Conservation (phyloP, 2,329 filamentous ascomycete genomes). For the Paraphaeosphaeria minitans region DNA sequence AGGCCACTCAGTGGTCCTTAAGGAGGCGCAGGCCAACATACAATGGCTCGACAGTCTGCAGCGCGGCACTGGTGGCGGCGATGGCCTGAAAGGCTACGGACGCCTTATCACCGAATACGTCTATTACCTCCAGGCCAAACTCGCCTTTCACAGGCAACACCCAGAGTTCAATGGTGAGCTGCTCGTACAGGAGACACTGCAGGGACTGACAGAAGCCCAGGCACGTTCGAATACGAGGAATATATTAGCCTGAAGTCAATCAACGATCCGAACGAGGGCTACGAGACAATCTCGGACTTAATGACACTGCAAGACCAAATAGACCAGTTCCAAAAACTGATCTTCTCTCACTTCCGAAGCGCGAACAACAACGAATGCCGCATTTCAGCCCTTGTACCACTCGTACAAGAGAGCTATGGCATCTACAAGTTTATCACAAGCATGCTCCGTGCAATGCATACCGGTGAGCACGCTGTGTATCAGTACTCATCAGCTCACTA, state of each 20-base stretch:
- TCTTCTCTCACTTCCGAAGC: slow-evolving; percentile 93
- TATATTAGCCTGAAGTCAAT: slow-evolving; percentile 98
- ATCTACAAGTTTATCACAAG: slow-evolving; percentile 99
- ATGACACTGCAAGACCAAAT: slow-evolving; percentile 98
- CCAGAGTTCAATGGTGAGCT: slow-evolving; percentile 88
- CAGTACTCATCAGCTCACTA: slow-evolving; percentile 8
- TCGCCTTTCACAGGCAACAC: slow-evolving; percentile 95
- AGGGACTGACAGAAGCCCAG: slow-evolving; percentile 43
- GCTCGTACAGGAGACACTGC: background rate
- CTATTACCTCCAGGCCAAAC: slow-evolving; percentile 90
- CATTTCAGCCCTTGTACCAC: slow-evolving; percentile 88
- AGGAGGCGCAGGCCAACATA: slow-evolving; percentile 86
- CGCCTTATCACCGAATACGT: slow-evolving; percentile 97
- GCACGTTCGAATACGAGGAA: slow-evolving; percentile 96
- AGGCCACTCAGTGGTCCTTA: slow-evolving; percentile 84
- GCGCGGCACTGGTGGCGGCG: slow-evolving; percentile 74
- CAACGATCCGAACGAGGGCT: slow-evolving; percentile 97
- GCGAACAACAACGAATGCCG: slow-evolving; percentile 95
- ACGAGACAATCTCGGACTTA: slow-evolving; percentile 93
- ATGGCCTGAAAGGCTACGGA: slow-evolving; percentile 85
- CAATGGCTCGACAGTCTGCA: slow-evolving; percentile 93
- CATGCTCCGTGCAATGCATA: slow-evolving; percentile 98
- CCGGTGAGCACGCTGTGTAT: slow-evolving; percentile 62
- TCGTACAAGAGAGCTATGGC: slow-evolving; percentile 97
- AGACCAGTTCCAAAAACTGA: slow-evolving; percentile 96